A percentile compares a stretch with the other conserved stretches of the same genome.
phyloP scores from a whole-genome alignment of 2,329 filamentous ascomycete genomes.

The Cryphonectria nitschkei region DNA sequence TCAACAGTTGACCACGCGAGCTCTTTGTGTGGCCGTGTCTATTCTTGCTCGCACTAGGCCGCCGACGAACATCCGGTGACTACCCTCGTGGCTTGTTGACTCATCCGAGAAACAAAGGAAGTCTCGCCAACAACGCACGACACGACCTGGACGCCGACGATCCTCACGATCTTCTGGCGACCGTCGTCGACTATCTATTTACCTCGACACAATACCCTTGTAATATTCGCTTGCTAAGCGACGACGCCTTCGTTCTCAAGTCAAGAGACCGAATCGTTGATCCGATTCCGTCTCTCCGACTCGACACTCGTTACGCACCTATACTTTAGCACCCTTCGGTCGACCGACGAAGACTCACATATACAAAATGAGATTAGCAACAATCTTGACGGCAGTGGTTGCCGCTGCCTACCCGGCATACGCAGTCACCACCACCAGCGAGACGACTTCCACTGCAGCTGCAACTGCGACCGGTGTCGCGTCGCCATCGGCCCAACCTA shows the following conservation, averaged over 20 bases:
- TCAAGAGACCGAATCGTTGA: slow-evolving; percentile 14
- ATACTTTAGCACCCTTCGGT: neutral
- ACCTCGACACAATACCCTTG: neutral
- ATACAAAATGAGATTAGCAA: slow-evolving; percentile 29
- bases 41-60: slow-evolving; percentile 10
- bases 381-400: slow-evolving; percentile 19
- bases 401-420: slow-evolving; percentile 18
- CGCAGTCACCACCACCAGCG: slow-evolving; percentile 24
- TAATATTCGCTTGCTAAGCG: neutral
- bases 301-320: neutral
- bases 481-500: slow-evolving; percentile 43
- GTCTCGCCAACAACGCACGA: neutral
- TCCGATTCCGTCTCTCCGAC: slow-evolving; percentile 12
- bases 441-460: slow-evolving; percentile 19
- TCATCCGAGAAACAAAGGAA: neutral
- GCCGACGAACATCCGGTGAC: neutral
- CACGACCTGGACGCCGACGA: neutral
- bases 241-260: neutral
- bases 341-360: neutral
- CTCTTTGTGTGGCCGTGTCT: slow-evolving; percentile 23
- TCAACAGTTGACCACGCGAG: slow-evolving; percentile 9
- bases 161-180: neutral
- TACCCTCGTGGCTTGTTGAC: neutral
- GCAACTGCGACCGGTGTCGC: slow-evolving; percentile 37
- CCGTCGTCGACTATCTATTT: neutral